Base-by-base conservation (phyloP, 331 rosid genomes). In the Telfairia occidentalis region DNA sequence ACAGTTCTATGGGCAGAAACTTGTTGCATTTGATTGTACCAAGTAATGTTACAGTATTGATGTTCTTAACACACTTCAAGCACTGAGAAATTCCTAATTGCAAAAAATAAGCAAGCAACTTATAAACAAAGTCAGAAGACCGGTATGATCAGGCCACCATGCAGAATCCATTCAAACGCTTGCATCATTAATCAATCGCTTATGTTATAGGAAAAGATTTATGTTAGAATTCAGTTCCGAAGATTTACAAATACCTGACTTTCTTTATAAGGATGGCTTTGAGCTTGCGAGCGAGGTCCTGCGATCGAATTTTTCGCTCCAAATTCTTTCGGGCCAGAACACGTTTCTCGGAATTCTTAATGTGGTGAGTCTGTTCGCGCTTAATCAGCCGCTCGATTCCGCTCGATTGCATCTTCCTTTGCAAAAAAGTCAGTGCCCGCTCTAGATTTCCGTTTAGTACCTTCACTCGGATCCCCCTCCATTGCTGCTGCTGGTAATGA, bases 271-370 rank as follows among this genome's bases (percentile, higher is more conserved):
- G 86, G 67, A 94, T 84, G 79, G 90, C 48, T 78, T 90, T 84
- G 66, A 94, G 95, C 82, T 91, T 91, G 83, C 83, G 86, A 7
- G 96, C 89, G 5, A 94, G 89, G 49, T 94, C 92, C 74, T 89
- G 87, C 4, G 96, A 89, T 23, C 78, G 86, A 45, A 94, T 32
- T 78, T 71, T 89, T 10, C 65, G 86, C 83, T 91, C 86, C 75
- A 94, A 84, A 42, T 69, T 84, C 85, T 91, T 91, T 59, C 77
- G 81, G 11, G 98, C 96, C 82, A 88, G 78, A 42, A 89, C 82
- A 7, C 96, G 92, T 84, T 89, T 94, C 89, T 91, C 96, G 1
- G 96, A 94, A 85, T 91, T 91, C 86, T 94, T 94, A 69, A 94
- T 72, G 75, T 94, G 97, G 79, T 81, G 86, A 46, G 78, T 82